These are phyloP conservation scores for Geoglossum cookeanum DNA, from an alignment of 2,329 filamentous ascomycete genomes.

Conservation along the genomic window DNA sequence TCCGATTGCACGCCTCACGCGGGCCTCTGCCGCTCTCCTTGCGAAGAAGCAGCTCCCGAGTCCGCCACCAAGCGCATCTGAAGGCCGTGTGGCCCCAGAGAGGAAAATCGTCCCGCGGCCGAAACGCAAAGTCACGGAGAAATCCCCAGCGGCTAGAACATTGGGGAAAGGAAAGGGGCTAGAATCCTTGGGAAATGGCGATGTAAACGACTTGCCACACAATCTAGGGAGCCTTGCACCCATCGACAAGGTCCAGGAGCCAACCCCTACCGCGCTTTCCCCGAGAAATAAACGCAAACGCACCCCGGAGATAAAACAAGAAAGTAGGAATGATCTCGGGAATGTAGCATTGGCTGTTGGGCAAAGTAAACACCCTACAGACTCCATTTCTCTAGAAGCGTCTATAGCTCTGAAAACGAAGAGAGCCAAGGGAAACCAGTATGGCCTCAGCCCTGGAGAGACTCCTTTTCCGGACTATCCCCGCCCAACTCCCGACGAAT, in stretches of 20 bases:
- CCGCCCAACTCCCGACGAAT: constrained; percentile 47
- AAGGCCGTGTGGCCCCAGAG: background rate
- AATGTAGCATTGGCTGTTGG: constrained; percentile 16
- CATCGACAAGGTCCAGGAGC: constrained; percentile 1
- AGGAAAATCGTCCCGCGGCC: background rate
- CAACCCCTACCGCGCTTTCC: constrained; percentile 4
- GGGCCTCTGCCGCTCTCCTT: constrained; percentile 12
- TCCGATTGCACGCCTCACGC: constrained; percentile 12
- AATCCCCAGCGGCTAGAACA: background rate
- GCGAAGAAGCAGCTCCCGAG: constrained; percentile 21
- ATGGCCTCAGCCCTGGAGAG: constrained; percentile 33
- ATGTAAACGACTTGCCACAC: constrained; percentile 13
- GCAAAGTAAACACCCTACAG: constrained; percentile 10
- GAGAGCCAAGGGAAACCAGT: constrained; percentile 22
- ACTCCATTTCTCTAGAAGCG: background rate
- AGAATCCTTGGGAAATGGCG: constrained; percentile 16
- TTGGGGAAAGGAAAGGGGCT: constrained; percentile 9
- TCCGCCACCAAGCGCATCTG: constrained; percentile 9
- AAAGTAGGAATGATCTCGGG: constrained; percentile 11
- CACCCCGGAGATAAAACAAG: background rate
- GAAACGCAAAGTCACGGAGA: background rate
- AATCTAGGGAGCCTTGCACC: constrained; percentile 10
- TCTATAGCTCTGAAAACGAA: constrained; percentile 4
- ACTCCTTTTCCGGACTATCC: constrained; percentile 50
- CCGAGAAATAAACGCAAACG: constrained; percentile 10